Percentiles rank a stretch among this genome's conserved stretches.
Evolutionary conservation across 768 basidiomycete genomes (phyloP).

Genomic region (Hericium erinaceus): DNA sequence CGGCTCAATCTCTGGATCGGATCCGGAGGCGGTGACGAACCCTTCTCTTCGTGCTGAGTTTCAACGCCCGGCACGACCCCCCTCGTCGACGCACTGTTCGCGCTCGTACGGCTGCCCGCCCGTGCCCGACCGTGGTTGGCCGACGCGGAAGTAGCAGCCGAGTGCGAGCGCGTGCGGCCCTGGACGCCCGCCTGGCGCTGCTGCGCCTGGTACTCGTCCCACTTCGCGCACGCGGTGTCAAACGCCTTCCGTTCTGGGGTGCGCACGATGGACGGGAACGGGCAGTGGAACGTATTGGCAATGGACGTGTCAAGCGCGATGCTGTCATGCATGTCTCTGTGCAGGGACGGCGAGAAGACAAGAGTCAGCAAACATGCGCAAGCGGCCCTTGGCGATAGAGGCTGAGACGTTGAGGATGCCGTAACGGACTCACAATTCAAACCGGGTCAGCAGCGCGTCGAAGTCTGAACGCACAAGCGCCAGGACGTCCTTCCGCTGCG

Average conservation of each 20-base stretch:
- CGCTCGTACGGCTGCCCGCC: background rate
- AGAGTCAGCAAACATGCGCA: background rate
- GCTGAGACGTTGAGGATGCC: background rate
- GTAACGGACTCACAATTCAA: slow-evolving; percentile 45
- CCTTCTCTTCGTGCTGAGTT: too few species aligned
- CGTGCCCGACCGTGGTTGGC: background rate
- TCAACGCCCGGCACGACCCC: background rate
- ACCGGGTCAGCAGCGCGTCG: slow-evolving; percentile 45
- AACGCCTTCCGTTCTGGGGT: slow-evolving; percentile 47
- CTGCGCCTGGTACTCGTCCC: slow-evolving; percentile 39
- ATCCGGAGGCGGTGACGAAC: background rate
- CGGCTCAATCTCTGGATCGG: slow-evolving; percentile 35
- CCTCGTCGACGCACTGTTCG: background rate
- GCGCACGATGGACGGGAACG: slow-evolving; percentile 27
- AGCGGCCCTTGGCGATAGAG: background rate
- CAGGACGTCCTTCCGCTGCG: slow-evolving; percentile 24
- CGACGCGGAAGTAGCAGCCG: background rate
- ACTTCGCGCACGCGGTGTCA: slow-evolving; percentile 47
- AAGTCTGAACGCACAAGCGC: slow-evolving; percentile 54
- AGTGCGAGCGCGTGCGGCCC: background rate
- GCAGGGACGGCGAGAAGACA: background rate
- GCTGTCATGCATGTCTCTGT: slow-evolving; percentile 59
- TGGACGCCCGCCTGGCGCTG: slow-evolving; percentile 18
- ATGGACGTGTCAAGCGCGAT: slow-evolving; percentile 37
- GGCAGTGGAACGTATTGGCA: slow-evolving; percentile 43